These are phyloP conservation scores for Cicer yamashitae DNA, from an alignment of 306 rosid genomes.

Conservation along the genomic window DNA sequence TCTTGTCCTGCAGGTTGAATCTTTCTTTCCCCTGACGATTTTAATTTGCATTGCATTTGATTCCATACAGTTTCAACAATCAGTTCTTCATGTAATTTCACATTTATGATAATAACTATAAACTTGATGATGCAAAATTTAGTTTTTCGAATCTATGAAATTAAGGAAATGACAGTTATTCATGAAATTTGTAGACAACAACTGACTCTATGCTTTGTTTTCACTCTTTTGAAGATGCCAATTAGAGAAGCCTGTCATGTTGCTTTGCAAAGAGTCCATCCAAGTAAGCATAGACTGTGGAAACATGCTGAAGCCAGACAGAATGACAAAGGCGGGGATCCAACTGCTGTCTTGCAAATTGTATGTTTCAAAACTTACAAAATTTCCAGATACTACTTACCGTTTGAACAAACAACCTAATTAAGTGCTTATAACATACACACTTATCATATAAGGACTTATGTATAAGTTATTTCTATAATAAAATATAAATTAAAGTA, in stretches of 20 bases:
- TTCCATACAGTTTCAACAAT: conserved; percentile 23
- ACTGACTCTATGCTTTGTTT: conserved; percentile 27
- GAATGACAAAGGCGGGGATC: conserved; percentile 61
- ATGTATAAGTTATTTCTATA: too few species aligned
- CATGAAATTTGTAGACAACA: conserved; percentile 20
- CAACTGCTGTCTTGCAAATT: conserved; percentile 86
- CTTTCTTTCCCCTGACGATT: conserved; percentile 36
- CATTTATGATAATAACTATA: conserved; percentile 7
- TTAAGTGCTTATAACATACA: too few species aligned
- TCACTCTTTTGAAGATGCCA: conserved; percentile 72
- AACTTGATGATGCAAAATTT: conserved; percentile 3
- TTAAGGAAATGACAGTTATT: neutral
- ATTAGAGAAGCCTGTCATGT: conserved; percentile 97
- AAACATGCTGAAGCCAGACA: conserved; percentile 93
- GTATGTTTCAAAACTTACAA: conserved; percentile 58
- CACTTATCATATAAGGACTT: too few species aligned
- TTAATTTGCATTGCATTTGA: conserved; percentile 35
- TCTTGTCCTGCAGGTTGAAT: conserved; percentile 88
- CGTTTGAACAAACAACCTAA: too few species aligned
- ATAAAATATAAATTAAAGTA: too few species aligned
- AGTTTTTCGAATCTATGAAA: neutral
- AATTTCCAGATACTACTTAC: conserved; percentile 6
- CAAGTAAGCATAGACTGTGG: conserved; percentile 91
- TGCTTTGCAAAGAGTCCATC: conserved; percentile 81
- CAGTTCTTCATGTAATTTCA: conserved; percentile 14